Conservation (phyloP, 2,329 filamentous ascomycete genomes). For the Chalara sp. region DNA sequence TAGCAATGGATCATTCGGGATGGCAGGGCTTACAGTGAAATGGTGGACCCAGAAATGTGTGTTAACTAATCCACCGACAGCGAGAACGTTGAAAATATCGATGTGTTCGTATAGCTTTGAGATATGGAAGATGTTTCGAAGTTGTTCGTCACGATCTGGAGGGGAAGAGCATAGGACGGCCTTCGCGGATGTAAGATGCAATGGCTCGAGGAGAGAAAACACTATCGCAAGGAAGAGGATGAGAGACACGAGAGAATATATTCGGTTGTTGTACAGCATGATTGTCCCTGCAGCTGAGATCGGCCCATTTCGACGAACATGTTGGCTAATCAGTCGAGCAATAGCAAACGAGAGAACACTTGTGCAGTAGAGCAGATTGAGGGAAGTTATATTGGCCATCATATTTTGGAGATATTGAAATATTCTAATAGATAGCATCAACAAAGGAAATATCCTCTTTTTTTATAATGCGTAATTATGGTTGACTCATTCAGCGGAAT, state of each 20-base stretch:
- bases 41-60: conserved; percentile 27
- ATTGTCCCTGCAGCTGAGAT: background rate
- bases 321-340: too few relatives aligned
- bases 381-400: too few relatives aligned
- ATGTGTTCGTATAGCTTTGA: conserved; percentile 29
- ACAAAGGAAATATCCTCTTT: too few relatives aligned
- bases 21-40: conserved; percentile 12
- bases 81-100: conserved; percentile 26
- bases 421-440: too few relatives aligned
- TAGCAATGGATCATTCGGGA: background rate
- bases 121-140: conserved; percentile 17
- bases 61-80: conserved; percentile 19
- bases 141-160: background rate
- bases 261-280: conserved; percentile 1
- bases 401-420: too few relatives aligned
- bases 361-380: conserved; percentile 7
- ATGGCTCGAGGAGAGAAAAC: background rate
- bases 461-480: too few relatives aligned
- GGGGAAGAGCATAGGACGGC: background rate
- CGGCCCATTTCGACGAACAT: background rate
- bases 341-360: conserved; percentile 7
- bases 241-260: conserved; percentile 4
- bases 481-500: too few relatives aligned
- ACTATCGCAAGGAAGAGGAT: conserved; percentile 1
- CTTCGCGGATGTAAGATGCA: background rate